Conservation (phyloP, 352 stramenopile genomes). For the Achlya hypogyna region DNA sequence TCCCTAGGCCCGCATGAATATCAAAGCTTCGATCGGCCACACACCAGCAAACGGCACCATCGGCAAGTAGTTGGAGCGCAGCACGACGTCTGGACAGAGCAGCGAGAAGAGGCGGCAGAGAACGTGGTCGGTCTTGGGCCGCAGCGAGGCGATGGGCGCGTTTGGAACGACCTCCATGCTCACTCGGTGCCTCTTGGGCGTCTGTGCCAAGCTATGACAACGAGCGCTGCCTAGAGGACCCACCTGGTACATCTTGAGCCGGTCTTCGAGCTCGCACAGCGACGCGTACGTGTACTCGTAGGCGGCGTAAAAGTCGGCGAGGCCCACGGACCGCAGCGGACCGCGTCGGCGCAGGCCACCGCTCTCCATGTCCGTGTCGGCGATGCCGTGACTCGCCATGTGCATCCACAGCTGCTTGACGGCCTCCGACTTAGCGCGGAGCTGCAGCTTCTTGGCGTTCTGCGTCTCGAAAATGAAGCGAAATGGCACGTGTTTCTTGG, state of each 20-base stretch:
- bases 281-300: slow-evolving; percentile 68
- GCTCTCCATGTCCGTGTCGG: slow-evolving; percentile 19
- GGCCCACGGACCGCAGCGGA: slow-evolving; percentile 15
- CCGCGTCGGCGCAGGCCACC: slow-evolving; percentile 4
- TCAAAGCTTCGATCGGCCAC: neutral
- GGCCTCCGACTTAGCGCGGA: slow-evolving; percentile 74
- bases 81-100: slow-evolving; percentile 59
- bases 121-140: slow-evolving; percentile 45
- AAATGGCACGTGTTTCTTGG: slow-evolving; percentile 28
- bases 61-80: slow-evolving; percentile 81
- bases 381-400: slow-evolving; percentile 43
- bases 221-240: neutral
- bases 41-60: slow-evolving; percentile 72
- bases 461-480: slow-evolving; percentile 75
- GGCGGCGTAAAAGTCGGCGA: slow-evolving; percentile 62
- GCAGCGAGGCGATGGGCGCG: slow-evolving; percentile 40
- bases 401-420: slow-evolving; percentile 78
- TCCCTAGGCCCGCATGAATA: slow-evolving; percentile 26
- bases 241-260: slow-evolving; percentile 3
- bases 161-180: slow-evolving; percentile 36
- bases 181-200: slow-evolving; percentile 7
- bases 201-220: neutral
- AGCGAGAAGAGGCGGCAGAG: slow-evolving; percentile 71
- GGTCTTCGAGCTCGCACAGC: slow-evolving; percentile 34
- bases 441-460: slow-evolving; percentile 78